phyloP scores from a whole-genome alignment of 768 basidiomycete genomes.

The Amanita pallidorosea region DNA sequence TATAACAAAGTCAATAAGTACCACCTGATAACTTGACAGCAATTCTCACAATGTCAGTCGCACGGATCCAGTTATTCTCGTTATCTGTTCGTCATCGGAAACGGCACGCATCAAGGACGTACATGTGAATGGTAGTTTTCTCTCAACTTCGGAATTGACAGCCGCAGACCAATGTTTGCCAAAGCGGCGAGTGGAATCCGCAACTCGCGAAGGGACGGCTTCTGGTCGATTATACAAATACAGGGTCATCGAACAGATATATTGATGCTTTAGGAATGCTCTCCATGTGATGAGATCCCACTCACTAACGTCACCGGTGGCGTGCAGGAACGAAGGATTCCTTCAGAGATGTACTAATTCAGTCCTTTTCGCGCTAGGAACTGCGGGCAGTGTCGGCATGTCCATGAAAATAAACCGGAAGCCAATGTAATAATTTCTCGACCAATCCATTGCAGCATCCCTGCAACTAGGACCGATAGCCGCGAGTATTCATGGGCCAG shows the following conservation, averaged over 20 bases:
- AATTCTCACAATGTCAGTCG: slow-evolving; percentile 28
- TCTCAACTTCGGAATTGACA: too few species aligned
- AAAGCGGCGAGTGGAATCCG: too few species aligned
- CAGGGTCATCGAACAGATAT: too few species aligned
- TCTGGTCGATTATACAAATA: too few species aligned
- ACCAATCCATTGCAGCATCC: background rate
- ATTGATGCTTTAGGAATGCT: too few species aligned
- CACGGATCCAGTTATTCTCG: slow-evolving; percentile 22
- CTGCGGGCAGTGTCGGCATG: slow-evolving; percentile 33
- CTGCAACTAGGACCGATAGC: slow-evolving; percentile 9
- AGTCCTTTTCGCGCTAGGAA: slow-evolving; percentile 33
- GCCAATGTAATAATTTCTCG: slow-evolving; percentile 34
- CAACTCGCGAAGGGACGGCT: too few species aligned
- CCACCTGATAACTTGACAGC: slow-evolving; percentile 19
- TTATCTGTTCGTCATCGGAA: too few species aligned
- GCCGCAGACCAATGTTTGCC: too few species aligned
- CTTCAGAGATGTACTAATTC: slow-evolving; percentile 19
- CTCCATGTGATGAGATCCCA: slow-evolving; percentile 16
- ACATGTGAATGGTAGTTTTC: too few species aligned
- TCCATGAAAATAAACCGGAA: slow-evolving; percentile 32
- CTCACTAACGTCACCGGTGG: slow-evolving; percentile 23
- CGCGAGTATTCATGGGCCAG: slow-evolving; percentile 48
- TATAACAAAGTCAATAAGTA: slow-evolving; percentile 28
- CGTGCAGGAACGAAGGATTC: slow-evolving; percentile 30
- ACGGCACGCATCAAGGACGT: background rate